These are phyloP conservation scores for Musa balbisiana DNA, from an alignment of 202 grass and related monocot genomes.

Conservation along the genomic window DNA sequence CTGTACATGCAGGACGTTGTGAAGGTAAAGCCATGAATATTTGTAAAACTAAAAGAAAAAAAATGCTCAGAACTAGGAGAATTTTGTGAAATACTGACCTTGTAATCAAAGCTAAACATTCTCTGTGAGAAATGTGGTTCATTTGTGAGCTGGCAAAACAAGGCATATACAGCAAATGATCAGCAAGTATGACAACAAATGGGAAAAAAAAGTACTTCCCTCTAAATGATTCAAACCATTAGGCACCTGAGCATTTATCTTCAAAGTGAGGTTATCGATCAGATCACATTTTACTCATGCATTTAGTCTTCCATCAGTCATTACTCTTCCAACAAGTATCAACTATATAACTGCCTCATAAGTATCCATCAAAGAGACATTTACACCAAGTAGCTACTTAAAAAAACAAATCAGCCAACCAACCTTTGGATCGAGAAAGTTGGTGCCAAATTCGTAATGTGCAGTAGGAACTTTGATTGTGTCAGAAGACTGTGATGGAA, in stretches of 20 bases:
- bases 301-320: conserved; percentile 43
- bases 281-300: conserved; percentile 49
- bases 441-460: conserved; percentile 59
- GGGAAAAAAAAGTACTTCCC: neutral
- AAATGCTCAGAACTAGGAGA: neutral
- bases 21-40: too few species aligned
- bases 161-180: neutral
- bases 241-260: conserved; percentile 60
- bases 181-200: too few species aligned
- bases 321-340: conserved; percentile 51
- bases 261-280: conserved; percentile 32
- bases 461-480: conserved; percentile 47
- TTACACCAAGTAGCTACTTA: neutral
- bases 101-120: conserved; percentile 59
- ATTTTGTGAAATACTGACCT: conserved; percentile 32
- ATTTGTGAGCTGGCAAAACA: conserved; percentile 52
- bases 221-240: conserved; percentile 7
- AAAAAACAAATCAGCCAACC: neutral
- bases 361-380: neutral
- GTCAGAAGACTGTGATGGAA: conserved; percentile 40
- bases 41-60: too few species aligned
- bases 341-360: conserved; percentile 31
- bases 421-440: conserved; percentile 57
- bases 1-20: conserved; percentile 23
- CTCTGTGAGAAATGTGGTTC: conserved; percentile 58